Evolutionary conservation across 495 filamentous ascomycete species (phyloP), one percentile per base, ranked within the genome.

Genomic region (Penicillium daleae): DNA sequence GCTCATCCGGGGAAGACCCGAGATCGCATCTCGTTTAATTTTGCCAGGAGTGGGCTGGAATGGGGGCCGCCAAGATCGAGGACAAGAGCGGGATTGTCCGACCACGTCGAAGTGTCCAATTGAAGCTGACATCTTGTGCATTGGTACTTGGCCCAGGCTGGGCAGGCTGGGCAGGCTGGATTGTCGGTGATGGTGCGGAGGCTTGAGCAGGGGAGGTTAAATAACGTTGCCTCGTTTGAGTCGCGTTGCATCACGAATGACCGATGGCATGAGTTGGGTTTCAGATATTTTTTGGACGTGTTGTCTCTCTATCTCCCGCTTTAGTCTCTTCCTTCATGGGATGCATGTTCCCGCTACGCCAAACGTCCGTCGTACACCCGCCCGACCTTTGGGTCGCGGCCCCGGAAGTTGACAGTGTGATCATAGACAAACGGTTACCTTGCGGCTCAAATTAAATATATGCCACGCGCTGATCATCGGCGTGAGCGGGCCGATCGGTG

Each of bases 11-110:
- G 27, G 40, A 3, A 22, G 24, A 17, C 21, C 56, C 29, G 27
- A 22, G 27, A 33, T 58, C 40, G 40, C 40, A 48, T 35, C 55
- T 58, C 56, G 56, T 58, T 40, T 50, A 58, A 48, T 49, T 13
- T 49, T 58, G 17, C 56, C 56, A 2, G 21, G 56, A 49, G 56
- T 19, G 27, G 29, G 9, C 39, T 13, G 39, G 17, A 22, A 26
- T 8, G 40, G 56, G n/a, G 9, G 2, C 19, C 49, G 56, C 56
- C 56, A 58, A 58, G 56, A 22, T 37, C 17, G 12, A 49, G 27
- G 44, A 17, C 26, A 21, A 27, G 39, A 58, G 19, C 15, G n/a
- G 51, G 27, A 33, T 53, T 17, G 22, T 17, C 46, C 24, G 24
- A 27, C 22, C 22, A 26, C 21, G 1, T 22, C 19, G 1, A 8